A percentile compares a stretch with the other conserved stretches of the same genome.
These are phyloP conservation scores for Kodamaea ohmeri DNA, from an alignment of 1,139 yeast species.

Conservation along the genomic window DNA sequence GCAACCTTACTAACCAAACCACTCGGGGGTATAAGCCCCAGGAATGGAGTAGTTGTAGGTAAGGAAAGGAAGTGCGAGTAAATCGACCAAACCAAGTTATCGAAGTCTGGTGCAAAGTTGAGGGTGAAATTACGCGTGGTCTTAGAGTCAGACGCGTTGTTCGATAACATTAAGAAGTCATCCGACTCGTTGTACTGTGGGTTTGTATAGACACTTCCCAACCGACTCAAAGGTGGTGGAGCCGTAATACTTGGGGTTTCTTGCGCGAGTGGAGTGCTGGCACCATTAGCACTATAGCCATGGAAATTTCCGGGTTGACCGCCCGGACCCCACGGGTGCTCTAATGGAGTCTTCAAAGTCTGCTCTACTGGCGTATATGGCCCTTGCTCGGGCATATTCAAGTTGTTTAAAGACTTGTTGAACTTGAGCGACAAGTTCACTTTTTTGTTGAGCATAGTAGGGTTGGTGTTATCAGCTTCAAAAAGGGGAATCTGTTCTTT, in stretches of 20 bases:
- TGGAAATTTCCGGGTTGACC: conserved; percentile 13
- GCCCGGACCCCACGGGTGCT: conserved; percentile 18
- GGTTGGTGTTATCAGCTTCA: background rate
- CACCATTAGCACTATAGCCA: conserved; percentile 8
- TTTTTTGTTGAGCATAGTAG: conserved; percentile 26
- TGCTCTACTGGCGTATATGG: conserved; percentile 51
- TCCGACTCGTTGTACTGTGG: conserved; percentile 41
- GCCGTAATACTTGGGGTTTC: conserved; percentile 9
- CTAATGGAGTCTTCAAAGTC: conserved; percentile 43
- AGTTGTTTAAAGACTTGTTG: conserved; percentile 27
- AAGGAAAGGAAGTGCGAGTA: conserved; percentile 37
- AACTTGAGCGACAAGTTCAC: conserved; percentile 31
- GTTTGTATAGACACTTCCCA: conserved; percentile 25
- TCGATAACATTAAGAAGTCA: conserved; percentile 33
- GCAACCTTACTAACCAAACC: conserved; percentile 46
- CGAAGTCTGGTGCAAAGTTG: conserved; percentile 37
- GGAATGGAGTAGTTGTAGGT: conserved; percentile 49
- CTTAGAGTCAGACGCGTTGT: conserved; percentile 15
- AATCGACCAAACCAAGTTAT: conserved; percentile 35
- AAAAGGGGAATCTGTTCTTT: conserved; percentile 3
- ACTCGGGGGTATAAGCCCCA: conserved; percentile 44
- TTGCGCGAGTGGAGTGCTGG: conserved; percentile 8
- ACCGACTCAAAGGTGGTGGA: conserved; percentile 9
- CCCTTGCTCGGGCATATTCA: conserved; percentile 22
- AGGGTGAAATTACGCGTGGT: conserved; percentile 34